Evolutionary conservation across 495 filamentous ascomycete genomes (phyloP).

Genomic region (Aspergillus coremiiformis): DNA sequence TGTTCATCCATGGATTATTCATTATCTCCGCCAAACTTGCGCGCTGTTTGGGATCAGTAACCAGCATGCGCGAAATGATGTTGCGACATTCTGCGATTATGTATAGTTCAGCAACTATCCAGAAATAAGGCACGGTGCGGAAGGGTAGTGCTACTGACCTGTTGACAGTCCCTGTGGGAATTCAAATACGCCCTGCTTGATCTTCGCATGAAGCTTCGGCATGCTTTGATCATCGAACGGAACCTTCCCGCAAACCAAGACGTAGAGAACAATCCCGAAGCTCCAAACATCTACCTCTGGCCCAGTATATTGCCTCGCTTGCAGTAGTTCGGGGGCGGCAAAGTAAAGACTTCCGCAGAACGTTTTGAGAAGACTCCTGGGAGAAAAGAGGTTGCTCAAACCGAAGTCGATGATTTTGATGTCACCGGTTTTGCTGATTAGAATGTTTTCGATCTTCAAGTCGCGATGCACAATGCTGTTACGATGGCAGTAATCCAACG

Average conservation of each 20-base stretch:
- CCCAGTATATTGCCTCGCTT: constrained; percentile 89
- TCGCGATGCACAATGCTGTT: constrained; percentile 99
- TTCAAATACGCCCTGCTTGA: constrained; percentile 94
- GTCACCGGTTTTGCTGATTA: constrained; percentile 98
- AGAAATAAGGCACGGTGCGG: not conserved
- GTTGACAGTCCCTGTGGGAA: constrained; percentile 88
- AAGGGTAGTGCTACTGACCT: constrained; percentile 51
- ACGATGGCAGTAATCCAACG: constrained; percentile 97
- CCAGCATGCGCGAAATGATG: constrained; percentile 92
- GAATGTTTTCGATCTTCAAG: constrained; percentile 97
- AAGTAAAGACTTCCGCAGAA: constrained; percentile 99
- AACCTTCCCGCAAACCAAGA: constrained; percentile 95
- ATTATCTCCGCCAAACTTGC: constrained; percentile 88
- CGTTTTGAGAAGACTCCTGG: constrained; percentile 80
- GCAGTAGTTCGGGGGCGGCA: constrained; percentile 89
- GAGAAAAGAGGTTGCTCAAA: constrained; percentile 92
- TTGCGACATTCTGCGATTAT: constrained; percentile 70
- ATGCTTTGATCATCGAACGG: constrained; percentile 99
- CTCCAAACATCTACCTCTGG: constrained; percentile 99
- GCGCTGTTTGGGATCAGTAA: constrained; percentile 84
- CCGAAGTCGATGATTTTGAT: constrained; percentile 99
- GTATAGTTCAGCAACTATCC: not conserved
- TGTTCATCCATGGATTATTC: constrained; percentile 95
- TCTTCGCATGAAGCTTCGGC: constrained; percentile 97
- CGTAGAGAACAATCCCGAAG: constrained; percentile 98